phyloP scores from a whole-genome alignment of 2,329 filamentous ascomycete genomes.

The Tolypocladium paradoxum region DNA sequence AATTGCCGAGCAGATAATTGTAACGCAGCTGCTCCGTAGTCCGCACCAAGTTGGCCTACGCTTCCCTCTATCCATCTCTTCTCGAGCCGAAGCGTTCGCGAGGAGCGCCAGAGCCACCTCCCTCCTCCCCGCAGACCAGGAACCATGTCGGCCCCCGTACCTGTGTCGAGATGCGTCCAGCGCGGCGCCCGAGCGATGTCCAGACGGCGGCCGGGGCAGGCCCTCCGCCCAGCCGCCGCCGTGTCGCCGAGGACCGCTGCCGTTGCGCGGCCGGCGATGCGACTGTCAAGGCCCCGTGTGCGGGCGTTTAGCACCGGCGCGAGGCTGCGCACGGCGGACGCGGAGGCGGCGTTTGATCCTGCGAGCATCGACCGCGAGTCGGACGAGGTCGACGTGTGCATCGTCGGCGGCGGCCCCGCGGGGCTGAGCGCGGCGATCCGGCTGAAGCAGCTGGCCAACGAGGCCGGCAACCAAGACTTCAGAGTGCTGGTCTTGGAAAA shows the following conservation, averaged over 20 bases:
- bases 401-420: slow-evolving; percentile 90
- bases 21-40: slow-evolving; percentile 2
- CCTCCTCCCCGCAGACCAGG: slow-evolving; percentile 2
- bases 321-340: slow-evolving; percentile 14
- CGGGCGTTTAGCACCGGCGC: slow-evolving; percentile 26
- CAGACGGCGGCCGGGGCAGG: slow-evolving; percentile 15
- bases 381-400: slow-evolving; percentile 92
- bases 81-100: neutral
- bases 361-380: slow-evolving; percentile 68
- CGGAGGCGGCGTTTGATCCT: slow-evolving; percentile 54
- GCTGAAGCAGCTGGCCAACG: slow-evolving; percentile 89
- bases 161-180: slow-evolving; percentile 28
- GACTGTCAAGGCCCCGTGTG: slow-evolving; percentile 9
- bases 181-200: slow-evolving; percentile 23
- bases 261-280: slow-evolving; percentile 9
- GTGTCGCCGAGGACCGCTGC: slow-evolving; percentile 8
- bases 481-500: slow-evolving; percentile 89
- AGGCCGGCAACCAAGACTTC: slow-evolving; percentile 92
- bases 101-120: neutral
- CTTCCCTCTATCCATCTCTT: neutral
- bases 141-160: slow-evolving; percentile 25
- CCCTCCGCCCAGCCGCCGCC: slow-evolving; percentile 11
- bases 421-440: slow-evolving; percentile 88
- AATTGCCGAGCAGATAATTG: slow-evolving; percentile 10
- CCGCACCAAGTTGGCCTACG: neutral